phyloP scores from a whole-genome alignment of 2,329 filamentous ascomycete species.

The Talaromyces sp. region DNA sequence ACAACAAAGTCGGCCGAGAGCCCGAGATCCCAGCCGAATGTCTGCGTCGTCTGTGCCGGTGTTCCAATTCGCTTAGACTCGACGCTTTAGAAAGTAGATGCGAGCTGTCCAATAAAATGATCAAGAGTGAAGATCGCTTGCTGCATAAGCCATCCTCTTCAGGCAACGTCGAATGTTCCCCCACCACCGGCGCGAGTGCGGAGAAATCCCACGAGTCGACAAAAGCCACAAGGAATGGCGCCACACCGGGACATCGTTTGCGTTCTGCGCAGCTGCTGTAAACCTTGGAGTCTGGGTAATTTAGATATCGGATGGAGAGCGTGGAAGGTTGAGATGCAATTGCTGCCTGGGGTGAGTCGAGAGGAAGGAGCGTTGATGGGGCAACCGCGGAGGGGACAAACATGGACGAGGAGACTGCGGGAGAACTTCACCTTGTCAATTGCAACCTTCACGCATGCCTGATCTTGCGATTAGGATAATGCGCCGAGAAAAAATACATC shows the following conservation, averaged over 20 bases:
- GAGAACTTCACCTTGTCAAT: background rate
- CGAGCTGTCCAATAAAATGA: background rate
- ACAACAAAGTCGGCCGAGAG: background rate
- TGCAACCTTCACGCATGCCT: background rate
- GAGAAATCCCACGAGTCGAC: background rate
- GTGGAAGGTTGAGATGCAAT: background rate
- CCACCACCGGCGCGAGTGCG: background rate
- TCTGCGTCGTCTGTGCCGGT: background rate
- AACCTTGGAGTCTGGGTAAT: background rate
- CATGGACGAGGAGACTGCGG: background rate
- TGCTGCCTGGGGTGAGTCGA: background rate
- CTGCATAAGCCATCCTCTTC: background rate
- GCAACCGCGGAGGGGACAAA: constrained; percentile 9
- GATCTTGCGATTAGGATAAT: background rate
- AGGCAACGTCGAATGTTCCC: background rate
- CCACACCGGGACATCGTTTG: background rate
- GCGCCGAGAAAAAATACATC: background rate
- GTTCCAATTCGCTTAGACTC: background rate
- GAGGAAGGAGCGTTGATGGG: constrained; percentile 10
- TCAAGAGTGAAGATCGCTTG: background rate
- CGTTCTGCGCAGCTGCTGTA: background rate
- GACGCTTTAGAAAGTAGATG: background rate
- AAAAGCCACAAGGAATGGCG: background rate
- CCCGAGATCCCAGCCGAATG: background rate
- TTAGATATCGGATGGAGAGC: background rate